Evolutionary conservation across 495 filamentous ascomycete species (phyloP).

Genomic region (Sabuloglossum arenarium): DNA sequence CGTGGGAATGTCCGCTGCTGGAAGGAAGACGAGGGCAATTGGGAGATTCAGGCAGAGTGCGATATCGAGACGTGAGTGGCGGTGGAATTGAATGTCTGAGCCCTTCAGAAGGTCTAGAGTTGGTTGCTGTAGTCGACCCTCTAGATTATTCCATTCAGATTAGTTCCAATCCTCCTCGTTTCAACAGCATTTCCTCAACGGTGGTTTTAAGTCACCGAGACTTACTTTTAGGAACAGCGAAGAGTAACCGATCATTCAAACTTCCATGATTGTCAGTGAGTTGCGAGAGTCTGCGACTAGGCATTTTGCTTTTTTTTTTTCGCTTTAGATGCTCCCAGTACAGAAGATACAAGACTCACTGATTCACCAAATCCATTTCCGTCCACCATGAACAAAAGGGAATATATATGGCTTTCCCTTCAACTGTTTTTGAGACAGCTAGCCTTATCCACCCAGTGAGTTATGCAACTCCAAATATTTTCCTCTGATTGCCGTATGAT

Average conservation of each 20-base stretch:
- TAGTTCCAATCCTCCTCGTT: not conserved
- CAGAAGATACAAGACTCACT: not conserved
- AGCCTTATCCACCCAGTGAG: not conserved
- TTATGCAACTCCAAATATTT: not conserved
- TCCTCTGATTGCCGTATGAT: not conserved
- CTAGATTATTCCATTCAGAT: constrained; percentile 22
- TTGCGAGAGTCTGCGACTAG: not conserved
- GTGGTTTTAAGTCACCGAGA: constrained; percentile 11
- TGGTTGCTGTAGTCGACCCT: constrained; percentile 77
- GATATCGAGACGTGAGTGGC: constrained; percentile 85
- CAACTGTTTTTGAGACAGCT: not conserved
- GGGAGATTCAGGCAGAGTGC: constrained; percentile 88
- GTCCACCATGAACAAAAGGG: not conserved
- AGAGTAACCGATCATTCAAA: constrained; percentile 81
- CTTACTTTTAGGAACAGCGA: constrained; percentile 93
- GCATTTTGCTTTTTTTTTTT: not conserved
- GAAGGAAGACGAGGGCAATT: constrained; percentile 91
- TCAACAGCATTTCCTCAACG: not conserved
- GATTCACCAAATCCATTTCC: constrained; percentile 2
- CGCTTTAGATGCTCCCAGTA: not conserved
- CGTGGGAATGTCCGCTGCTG: constrained; percentile 87
- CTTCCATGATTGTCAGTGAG: constrained; percentile 18
- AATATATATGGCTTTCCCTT: not conserved
- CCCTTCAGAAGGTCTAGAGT: constrained; percentile 76
- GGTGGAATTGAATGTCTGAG: constrained; percentile 86